Conservation (phyloP, 768 basidiomycete species). For the Punctularia strigosozonata region DNA sequence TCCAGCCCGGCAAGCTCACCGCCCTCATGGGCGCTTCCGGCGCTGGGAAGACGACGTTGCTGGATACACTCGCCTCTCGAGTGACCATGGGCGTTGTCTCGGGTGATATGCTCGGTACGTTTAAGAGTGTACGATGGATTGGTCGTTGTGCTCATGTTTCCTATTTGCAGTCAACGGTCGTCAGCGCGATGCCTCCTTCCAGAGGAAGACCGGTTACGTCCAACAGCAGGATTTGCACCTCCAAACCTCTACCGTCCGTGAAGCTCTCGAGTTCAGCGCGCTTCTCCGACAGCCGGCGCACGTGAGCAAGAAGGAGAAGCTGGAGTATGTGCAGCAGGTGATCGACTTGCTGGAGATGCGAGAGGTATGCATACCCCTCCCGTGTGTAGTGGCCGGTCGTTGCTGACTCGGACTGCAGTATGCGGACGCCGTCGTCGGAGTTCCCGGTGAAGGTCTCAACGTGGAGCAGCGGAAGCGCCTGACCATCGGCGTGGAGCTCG, state of each 20-base stretch:
- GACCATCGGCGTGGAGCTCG: conserved; percentile 81
- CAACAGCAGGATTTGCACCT: conserved; percentile 82
- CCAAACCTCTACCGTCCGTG: conserved; percentile 63
- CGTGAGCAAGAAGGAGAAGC: conserved; percentile 58
- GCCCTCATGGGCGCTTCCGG: conserved; percentile 63
- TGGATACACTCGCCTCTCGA: conserved; percentile 34
- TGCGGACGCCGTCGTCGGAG: conserved; percentile 59
- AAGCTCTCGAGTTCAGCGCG: conserved; percentile 73
- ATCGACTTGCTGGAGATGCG: conserved; percentile 79
- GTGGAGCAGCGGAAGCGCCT: conserved; percentile 71
- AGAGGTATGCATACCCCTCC: no score
- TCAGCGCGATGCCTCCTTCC: neutral
- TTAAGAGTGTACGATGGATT: no score
- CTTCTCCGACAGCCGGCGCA: conserved; percentile 61
- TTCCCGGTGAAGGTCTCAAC: no score
- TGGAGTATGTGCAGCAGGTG: conserved; percentile 71
- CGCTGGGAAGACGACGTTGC: conserved; percentile 42
- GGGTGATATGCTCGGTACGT: conserved; percentile 34
- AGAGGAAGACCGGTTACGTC: conserved; percentile 78
- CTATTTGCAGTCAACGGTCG: no score
- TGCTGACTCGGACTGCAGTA: conserved; percentile 54
- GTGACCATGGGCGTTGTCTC: conserved; percentile 22
- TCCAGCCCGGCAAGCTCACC: conserved; percentile 69
- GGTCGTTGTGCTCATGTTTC: no score
- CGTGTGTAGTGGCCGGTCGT: no score